Evolutionary conservation across 352 stramenopile genomes (phyloP).

Genomic region (Pythium dissimile): DNA sequence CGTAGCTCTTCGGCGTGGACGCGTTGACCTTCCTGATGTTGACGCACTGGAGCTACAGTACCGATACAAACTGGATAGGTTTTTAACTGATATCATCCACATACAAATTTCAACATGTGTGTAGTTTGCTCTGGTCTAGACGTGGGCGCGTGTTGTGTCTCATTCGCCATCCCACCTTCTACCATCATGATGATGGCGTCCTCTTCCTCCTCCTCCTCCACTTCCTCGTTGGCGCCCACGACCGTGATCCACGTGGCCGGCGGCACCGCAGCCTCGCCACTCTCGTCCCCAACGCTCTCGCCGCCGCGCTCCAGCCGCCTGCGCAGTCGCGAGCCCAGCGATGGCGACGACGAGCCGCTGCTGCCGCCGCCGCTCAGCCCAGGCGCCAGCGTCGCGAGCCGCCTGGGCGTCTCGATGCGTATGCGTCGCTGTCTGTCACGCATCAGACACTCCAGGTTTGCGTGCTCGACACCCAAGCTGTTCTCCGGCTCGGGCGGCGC

Average conservation of each 20-base stretch:
- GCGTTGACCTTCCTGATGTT: too few relatives aligned
- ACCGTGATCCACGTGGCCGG: constrained; percentile 6
- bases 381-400: neutral
- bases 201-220: too few relatives aligned
- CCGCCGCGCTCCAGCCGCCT: neutral
- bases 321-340: constrained; percentile 5
- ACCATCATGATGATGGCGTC: constrained; percentile 1
- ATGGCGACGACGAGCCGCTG: constrained; percentile 13
- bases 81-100: too few relatives aligned
- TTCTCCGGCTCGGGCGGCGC: constrained; percentile 17
- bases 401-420: neutral
- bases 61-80: too few relatives aligned
- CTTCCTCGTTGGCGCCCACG: too few relatives aligned
- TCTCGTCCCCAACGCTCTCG: neutral
- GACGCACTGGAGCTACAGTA: too few relatives aligned
- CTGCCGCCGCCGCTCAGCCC: neutral
- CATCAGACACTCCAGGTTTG: neutral
- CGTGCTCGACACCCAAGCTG: neutral
- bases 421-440: constrained; percentile 1
- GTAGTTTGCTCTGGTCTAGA: too few relatives aligned
- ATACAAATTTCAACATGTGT: too few relatives aligned
- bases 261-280: constrained; percentile 1
- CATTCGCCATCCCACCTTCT: too few relatives aligned
- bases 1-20: neutral
- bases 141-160: too few relatives aligned